Evolutionary conservation across 2,329 filamentous ascomycete genomes (phyloP).

Genomic region (Microsporum ferrugineum): DNA sequence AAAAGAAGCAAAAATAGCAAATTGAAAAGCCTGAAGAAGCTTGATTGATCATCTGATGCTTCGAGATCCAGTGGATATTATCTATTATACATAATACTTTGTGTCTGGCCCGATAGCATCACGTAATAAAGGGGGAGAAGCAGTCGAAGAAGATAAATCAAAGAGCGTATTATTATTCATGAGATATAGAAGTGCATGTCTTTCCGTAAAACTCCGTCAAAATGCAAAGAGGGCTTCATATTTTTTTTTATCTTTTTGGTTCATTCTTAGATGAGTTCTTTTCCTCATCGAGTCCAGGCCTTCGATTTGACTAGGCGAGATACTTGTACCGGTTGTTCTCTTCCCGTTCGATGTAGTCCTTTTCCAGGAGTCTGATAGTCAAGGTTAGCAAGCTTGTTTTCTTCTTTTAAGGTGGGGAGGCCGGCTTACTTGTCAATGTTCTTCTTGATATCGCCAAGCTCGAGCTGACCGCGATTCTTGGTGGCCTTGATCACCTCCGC

Average conservation of each 20-base stretch:
- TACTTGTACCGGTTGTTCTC: constrained; percentile 52
- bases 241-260: neutral
- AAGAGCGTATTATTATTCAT: neutral
- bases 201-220: neutral
- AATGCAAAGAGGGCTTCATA: neutral
- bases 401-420: neutral
- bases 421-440: constrained; percentile 79
- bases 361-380: constrained; percentile 64
- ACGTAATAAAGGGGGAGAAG: neutral
- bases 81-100: neutral
- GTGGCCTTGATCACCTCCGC: constrained; percentile 88
- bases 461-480: constrained; percentile 71
- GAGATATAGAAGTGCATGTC: neutral
- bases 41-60: constrained; percentile 2
- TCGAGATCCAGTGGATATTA: neutral
- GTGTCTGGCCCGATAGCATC: neutral
- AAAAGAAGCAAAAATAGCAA: neutral
- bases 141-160: neutral
- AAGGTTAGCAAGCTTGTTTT: constrained; percentile 7
- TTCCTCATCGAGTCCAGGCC: neutral
- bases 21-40: neutral
- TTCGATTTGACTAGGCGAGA: constrained; percentile 42
- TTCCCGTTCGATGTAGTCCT: constrained; percentile 79
- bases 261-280: neutral
- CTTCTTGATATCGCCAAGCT: constrained; percentile 81